phyloP scores from a whole-genome alignment of 768 basidiomycete genomes.

The Daedaleopsis nitida region DNA sequence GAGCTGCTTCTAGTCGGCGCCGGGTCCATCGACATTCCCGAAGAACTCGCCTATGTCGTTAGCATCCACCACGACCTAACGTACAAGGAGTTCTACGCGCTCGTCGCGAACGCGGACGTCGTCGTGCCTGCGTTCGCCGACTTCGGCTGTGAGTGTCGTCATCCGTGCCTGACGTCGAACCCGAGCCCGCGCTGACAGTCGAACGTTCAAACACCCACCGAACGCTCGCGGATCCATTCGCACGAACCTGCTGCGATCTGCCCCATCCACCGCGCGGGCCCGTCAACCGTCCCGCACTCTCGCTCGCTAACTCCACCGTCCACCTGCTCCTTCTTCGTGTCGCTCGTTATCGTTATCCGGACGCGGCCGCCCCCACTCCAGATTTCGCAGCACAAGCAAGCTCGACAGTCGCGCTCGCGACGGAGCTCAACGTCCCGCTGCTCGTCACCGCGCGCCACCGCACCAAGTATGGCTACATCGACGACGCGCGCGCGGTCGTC shows the following conservation, averaged over 20 bases:
- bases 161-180: neutral
- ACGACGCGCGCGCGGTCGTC: slow-evolving; percentile 38
- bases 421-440: slow-evolving; percentile 44
- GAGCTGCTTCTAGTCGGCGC: slow-evolving; percentile 37
- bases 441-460: slow-evolving; percentile 42
- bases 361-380: slow-evolving; percentile 1
- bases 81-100: slow-evolving; percentile 40
- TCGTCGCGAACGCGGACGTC: slow-evolving; percentile 42
- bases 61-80: slow-evolving; percentile 35
- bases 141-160: slow-evolving; percentile 28
- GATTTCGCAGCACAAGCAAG: slow-evolving; percentile 42
- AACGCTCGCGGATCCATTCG: too few relatives aligned
- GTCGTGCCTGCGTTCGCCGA: slow-evolving; percentile 44
- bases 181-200: neutral
- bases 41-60: slow-evolving; percentile 41
- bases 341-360: too few relatives aligned
- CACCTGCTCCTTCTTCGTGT: too few relatives aligned
- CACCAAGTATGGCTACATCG: slow-evolving; percentile 39
- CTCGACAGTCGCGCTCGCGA: slow-evolving; percentile 43
- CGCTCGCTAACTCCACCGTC: neutral
- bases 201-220: neutral
- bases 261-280: too few relatives aligned
- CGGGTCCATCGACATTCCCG: slow-evolving; percentile 36
- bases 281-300: neutral
- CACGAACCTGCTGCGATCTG: neutral